Conservation (phyloP, 805 yeast species). For the Lipomyces starkeyi region DNA sequence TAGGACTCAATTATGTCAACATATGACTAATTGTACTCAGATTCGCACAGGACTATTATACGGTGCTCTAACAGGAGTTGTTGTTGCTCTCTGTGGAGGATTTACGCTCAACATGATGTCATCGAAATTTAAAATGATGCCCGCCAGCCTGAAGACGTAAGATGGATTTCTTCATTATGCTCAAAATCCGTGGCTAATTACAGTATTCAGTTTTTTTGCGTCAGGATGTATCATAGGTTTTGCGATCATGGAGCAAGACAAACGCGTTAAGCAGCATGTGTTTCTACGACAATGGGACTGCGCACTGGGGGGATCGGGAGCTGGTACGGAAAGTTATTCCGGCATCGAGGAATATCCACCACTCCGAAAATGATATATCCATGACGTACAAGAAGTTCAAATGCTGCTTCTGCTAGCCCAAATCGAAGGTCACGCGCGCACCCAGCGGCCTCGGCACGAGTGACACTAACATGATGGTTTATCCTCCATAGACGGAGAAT, state of each 20-base stretch:
- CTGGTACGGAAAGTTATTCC: constrained; percentile 33
- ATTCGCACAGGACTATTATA: constrained; percentile 14
- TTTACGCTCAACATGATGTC: constrained; percentile 14
- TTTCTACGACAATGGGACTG: constrained; percentile 24
- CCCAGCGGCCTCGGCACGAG: constrained; percentile 52
- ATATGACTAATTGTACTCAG: constrained; percentile 3
- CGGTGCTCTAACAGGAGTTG: constrained; percentile 24
- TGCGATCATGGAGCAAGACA: constrained; percentile 25
- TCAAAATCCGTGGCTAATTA: background rate
- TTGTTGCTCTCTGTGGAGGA: constrained; percentile 15
- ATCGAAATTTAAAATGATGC: constrained; percentile 10
- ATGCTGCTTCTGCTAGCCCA: constrained; percentile 52
- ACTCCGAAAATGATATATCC: constrained; percentile 54
- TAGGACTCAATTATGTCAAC: background rate
- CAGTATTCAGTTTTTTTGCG: constrained; percentile 15
- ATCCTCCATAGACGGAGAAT: constrained; percentile 51
- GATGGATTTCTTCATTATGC: background rate
- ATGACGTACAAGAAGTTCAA: constrained; percentile 50
- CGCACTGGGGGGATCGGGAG: constrained; percentile 39
- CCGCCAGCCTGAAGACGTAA: constrained; percentile 25
- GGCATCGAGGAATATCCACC: constrained; percentile 42
- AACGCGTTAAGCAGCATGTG: constrained; percentile 20
- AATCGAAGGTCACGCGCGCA: constrained; percentile 50
- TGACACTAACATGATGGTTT: constrained; percentile 52
- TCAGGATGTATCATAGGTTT: constrained; percentile 16